phyloP scores from a whole-genome alignment of 2,329 filamentous ascomycete genomes.

The Didymella sp. region DNA sequence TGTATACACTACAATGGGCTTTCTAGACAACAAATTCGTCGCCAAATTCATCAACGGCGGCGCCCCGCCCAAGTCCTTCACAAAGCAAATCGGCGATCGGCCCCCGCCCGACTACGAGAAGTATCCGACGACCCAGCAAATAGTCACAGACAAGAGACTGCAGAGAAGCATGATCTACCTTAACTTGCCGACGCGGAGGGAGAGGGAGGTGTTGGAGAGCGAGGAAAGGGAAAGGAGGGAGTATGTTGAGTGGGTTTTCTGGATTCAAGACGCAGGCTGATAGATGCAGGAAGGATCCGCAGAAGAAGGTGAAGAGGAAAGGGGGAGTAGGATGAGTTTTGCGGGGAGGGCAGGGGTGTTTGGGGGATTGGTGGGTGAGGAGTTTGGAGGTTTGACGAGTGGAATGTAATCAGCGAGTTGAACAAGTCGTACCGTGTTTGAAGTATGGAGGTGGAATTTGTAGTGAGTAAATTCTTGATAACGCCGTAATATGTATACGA shows the following conservation, averaged over 20 bases:
- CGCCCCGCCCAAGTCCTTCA: not conserved
- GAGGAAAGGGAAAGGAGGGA: not conserved
- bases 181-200: not conserved
- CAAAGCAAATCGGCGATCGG: not conserved
- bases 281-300: not conserved
- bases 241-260: not conserved
- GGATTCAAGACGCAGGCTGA: not conserved
- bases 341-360: not conserved
- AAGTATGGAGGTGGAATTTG: not conserved
- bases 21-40: not conserved
- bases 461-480: constrained; percentile 1
- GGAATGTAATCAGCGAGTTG: no score
- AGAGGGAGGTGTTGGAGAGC: not conserved
- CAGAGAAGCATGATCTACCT: not conserved
- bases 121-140: not conserved
- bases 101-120: not conserved
- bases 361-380: not conserved
- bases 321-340: not conserved
- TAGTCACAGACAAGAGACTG: not conserved
- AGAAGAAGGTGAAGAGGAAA: not conserved
- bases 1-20: not conserved
- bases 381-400: no score
- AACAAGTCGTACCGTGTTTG: no score
- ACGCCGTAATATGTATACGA: not conserved
- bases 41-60: constrained; percentile 4